Evolutionary conservation across 116 monocot species (phyloP), one percentile per base, ranked within the genome.

Genomic region (Zostera marina): DNA sequence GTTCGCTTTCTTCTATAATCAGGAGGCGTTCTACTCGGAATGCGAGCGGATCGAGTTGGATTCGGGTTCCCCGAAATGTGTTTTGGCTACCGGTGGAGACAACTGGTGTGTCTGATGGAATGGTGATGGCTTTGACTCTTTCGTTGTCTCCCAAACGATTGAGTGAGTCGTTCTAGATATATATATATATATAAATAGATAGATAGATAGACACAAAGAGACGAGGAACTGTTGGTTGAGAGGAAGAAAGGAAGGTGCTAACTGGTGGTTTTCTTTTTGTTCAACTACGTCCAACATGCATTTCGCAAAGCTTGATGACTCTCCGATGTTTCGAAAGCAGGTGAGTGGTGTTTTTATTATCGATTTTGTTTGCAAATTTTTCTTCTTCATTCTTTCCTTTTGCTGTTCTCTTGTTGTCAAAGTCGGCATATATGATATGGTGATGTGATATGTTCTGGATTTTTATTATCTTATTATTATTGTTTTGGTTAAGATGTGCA

Each of bases 291-390:
- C 66, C 79, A 70, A 52, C 55, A 88, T 88, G 88, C 71, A 75
- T 88, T 88, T 88, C 66, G 41, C 83, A 56, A 88, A 83, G 83
- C 88, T 88, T 48, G 83, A 88, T 52, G 88, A 88, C 68, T 88
- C 83, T 63, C 88, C 88, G 21, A 88, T 88, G 83, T 88, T 88
- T 53, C 69, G 79, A 70, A 73, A 88, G 66, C 84, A 84, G 84
- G 79, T 84, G 59, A 44, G 56, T 8, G 17, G 32, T 32, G 5
- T 32, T 32, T 32, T 51, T 51, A n/a, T 51, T 21, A 21, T 8
- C 15, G 8, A 32, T 32, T 32, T 32, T 32, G 12, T 51, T 21
- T 8, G 15, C 20, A 19, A 21, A 17, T 51, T 51, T 16, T 10
- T 51, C 8, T 19, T 3, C 20, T 49, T 13, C 19, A n/a, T 47